Percentiles rank a stretch among this genome's conserved stretches.
phyloP scores from a whole-genome alignment of 441 rosid species.

The Erysimum cheiri region DNA sequence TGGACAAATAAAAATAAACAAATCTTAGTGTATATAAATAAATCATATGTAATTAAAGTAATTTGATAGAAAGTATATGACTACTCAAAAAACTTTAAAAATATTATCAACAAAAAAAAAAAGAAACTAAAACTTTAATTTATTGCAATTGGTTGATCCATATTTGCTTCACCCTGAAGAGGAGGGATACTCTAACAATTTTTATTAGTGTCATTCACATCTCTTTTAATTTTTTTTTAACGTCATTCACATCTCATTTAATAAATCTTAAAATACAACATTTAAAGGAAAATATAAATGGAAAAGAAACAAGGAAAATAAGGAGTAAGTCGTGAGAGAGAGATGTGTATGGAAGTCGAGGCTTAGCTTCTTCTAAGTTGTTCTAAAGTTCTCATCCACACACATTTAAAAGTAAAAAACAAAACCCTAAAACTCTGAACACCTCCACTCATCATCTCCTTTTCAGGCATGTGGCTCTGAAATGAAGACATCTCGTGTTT shows the following conservation, averaged over 20 bases:
- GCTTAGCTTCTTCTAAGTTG: constrained; percentile 25
- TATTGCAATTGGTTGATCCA: background rate
- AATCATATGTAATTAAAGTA: background rate
- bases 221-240: background rate
- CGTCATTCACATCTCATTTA: background rate
- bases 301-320: background rate
- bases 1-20: background rate
- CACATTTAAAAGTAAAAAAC: constrained; percentile 11
- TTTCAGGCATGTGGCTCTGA: constrained; percentile 39
- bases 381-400: constrained; percentile 30
- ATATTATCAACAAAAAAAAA: no score
- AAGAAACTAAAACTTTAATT: background rate
- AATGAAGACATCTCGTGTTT: constrained; percentile 41
- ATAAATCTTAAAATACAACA: background rate
- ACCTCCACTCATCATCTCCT: constrained; percentile 15
- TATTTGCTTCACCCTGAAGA: background rate
- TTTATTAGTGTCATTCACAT: background rate
- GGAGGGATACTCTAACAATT: background rate
- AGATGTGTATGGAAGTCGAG: constrained; percentile 14
- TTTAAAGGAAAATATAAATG: background rate
- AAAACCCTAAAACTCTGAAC: background rate
- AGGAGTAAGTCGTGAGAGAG: constrained; percentile 2
- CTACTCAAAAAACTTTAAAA: no score
- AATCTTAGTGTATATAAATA: background rate
- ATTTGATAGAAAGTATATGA: background rate